A percentile compares a stretch with the other conserved stretches of the same genome.
Evolutionary conservation across 1,284 basidiomycete genomes (phyloP).

Genomic region (Psilocybe mexicana): DNA sequence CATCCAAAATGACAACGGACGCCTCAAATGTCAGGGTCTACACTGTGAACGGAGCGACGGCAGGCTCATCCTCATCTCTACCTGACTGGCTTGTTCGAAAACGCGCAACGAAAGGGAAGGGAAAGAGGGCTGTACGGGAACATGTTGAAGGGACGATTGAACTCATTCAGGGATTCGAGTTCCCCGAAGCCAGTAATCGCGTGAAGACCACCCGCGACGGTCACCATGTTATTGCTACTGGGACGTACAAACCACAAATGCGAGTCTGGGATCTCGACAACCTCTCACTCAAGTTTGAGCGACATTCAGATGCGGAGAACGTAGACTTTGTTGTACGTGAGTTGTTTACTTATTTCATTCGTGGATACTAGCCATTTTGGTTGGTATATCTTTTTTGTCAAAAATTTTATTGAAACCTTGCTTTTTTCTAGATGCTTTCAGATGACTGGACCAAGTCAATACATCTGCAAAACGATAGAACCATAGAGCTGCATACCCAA

Average conservation of each 20-base stretch:
- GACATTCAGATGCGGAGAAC: slow-evolving; percentile 96
- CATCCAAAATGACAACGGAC: slow-evolving; percentile 29
- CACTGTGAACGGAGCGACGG: slow-evolving; percentile 86
- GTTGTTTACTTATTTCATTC: slow-evolving; percentile 32
- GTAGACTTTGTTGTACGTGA: slow-evolving; percentile 95
- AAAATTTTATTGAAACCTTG: not conserved
- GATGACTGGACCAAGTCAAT: slow-evolving; percentile 99
- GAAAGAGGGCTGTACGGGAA: slow-evolving; percentile 65
- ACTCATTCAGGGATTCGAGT: slow-evolving; percentile 94
- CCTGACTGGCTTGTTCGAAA: slow-evolving; percentile 89
- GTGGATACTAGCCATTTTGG: not conserved
- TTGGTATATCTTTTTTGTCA: not conserved
- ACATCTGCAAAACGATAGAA: slow-evolving; percentile 95
- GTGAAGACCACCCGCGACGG: slow-evolving; percentile 93
- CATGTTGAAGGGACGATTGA: slow-evolving; percentile 80
- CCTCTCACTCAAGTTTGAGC: slow-evolving; percentile 92
- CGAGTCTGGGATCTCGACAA: slow-evolving; percentile 95
- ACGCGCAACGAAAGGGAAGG: slow-evolving; percentile 57
- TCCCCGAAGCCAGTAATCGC: slow-evolving; percentile 93
- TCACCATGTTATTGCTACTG: slow-evolving; percentile 90
- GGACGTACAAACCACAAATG: slow-evolving; percentile 98
- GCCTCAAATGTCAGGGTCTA: slow-evolving; percentile 72
- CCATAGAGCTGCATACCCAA: slow-evolving; percentile 93
- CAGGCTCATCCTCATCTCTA: slow-evolving; percentile 81
- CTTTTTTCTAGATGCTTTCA: slow-evolving; percentile 75